Conservation (phyloP, 352 stramenopile species). For the Phytophthora ohioensis region DNA sequence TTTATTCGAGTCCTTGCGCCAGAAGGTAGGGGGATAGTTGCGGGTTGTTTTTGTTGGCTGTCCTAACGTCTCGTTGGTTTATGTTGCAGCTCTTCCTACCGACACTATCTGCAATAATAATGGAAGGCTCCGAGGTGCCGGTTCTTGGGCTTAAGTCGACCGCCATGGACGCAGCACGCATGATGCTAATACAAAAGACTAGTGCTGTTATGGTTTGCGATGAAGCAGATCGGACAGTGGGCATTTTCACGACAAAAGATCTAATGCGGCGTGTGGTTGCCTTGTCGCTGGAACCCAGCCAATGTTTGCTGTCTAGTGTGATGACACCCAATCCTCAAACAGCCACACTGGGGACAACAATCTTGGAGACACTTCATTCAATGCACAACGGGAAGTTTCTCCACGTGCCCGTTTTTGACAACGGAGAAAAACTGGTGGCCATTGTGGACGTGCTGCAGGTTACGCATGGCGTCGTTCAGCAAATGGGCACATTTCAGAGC, state of each 20-base stretch:
- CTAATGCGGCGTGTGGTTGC: conserved; percentile 96
- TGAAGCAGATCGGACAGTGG: conserved; percentile 84
- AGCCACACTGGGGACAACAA: conserved; percentile 92
- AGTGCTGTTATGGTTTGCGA: conserved; percentile 92
- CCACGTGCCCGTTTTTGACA: conserved; percentile 96
- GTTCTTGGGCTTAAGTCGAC: conserved; percentile 61
- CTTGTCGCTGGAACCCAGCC: conserved; percentile 83
- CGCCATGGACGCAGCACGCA: conserved; percentile 70
- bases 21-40: conserved; percentile 61
- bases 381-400: conserved; percentile 98
- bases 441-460: conserved; percentile 97
- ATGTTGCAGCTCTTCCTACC: conserved; percentile 78
- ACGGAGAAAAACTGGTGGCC: conserved; percentile 89
- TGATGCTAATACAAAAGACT: conserved; percentile 87
- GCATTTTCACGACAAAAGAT: conserved; percentile 98
- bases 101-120: conserved; percentile 82
- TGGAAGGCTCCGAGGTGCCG: conserved; percentile 65
- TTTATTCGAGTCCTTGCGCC: conserved; percentile 83
- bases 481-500: conserved; percentile 83
- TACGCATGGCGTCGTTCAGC: conserved; percentile 87
- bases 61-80: conserved; percentile 1
- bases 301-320: conserved; percentile 87
- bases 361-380: conserved; percentile 97
- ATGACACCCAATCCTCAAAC: conserved; percentile 97
- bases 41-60: background rate